Conservation (phyloP, 371 early-diverging fungal genomes). For the Vairimorpha ceranae region DNA sequence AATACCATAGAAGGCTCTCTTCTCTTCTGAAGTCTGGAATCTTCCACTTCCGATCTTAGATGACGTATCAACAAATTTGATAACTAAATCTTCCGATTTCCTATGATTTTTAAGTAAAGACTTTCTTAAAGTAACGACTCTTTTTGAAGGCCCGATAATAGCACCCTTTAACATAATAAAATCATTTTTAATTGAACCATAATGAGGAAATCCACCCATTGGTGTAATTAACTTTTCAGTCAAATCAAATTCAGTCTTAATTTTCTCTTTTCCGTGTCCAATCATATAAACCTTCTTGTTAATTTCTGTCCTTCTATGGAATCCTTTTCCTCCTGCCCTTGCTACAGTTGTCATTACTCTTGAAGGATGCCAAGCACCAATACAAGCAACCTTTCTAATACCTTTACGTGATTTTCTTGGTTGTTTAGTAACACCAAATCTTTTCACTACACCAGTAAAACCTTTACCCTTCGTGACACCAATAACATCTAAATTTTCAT, state of each 20-base stretch:
- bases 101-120: conserved; percentile 84
- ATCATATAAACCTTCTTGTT: conserved; percentile 99
- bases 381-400: conserved; percentile 99
- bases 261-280: conserved; percentile 77
- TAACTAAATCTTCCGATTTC: conserved; percentile 82
- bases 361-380: conserved; percentile 99
- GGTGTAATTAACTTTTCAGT: conserved; percentile 93
- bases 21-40: conserved; percentile 97
- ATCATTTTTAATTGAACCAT: conserved; percentile 93
- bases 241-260: conserved; percentile 90
- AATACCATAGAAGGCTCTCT: conserved; percentile 78
- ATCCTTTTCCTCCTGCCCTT: conserved; percentile 98
- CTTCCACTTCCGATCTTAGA: conserved; percentile 99
- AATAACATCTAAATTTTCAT: conserved; percentile 96
- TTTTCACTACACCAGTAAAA: conserved; percentile 94
- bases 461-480: conserved; percentile 99
- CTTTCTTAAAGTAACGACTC: conserved; percentile 96
- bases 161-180: conserved; percentile 97
- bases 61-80: conserved; percentile 96
- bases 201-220: conserved; percentile 97
- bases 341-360: conserved; percentile 97
- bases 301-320: conserved; percentile 97
- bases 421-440: conserved; percentile 99
- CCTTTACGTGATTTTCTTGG: conserved; percentile 99
- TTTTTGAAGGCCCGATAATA: conserved; percentile 89